Evolutionary conservation across 2,329 filamentous ascomycete genomes (phyloP).

Genomic region (Myotisia sp.): DNA sequence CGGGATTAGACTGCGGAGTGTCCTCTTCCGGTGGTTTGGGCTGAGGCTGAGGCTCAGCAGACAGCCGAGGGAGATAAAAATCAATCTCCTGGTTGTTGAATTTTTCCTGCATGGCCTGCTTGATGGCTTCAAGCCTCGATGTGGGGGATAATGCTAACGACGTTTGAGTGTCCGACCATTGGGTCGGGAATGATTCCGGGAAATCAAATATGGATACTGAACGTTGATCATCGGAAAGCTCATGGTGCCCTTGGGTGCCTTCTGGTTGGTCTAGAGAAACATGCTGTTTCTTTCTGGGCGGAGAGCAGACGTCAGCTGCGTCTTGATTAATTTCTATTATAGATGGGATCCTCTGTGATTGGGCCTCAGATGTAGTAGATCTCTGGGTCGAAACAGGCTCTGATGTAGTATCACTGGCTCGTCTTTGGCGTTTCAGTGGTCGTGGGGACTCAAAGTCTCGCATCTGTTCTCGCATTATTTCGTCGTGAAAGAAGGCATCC

Average conservation of each 20-base stretch:
- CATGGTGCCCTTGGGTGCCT: neutral
- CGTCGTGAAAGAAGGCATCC: slow-evolving; percentile 50
- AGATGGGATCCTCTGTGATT: neutral
- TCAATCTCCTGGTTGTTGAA: slow-evolving; percentile 8
- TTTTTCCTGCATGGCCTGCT: slow-evolving; percentile 10
- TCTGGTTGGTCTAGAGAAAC: neutral
- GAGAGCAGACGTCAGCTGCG: neutral
- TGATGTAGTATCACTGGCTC: slow-evolving; percentile 6
- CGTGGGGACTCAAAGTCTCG: slow-evolving; percentile 11
- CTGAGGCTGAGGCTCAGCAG: neutral
- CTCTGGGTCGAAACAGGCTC: slow-evolving; percentile 7
- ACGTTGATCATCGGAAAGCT: neutral
- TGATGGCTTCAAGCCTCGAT: slow-evolving; percentile 9
- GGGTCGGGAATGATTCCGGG: slow-evolving; percentile 2
- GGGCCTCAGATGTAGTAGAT: slow-evolving; percentile 3
- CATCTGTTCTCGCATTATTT: slow-evolving; percentile 38
- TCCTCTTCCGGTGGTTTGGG: no score
- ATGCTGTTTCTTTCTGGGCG: neutral
- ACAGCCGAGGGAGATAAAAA: slow-evolving; percentile 7
- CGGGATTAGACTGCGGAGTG: no score
- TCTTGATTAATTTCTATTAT: neutral
- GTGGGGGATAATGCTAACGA: slow-evolving; percentile 5
- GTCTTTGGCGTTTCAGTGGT: slow-evolving; percentile 7
- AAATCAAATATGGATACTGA: neutral
- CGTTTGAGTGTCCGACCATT: neutral